Evolutionary conservation across 2,329 filamentous ascomycete genomes (phyloP).

Genomic region (Metarhizium rileyi): DNA sequence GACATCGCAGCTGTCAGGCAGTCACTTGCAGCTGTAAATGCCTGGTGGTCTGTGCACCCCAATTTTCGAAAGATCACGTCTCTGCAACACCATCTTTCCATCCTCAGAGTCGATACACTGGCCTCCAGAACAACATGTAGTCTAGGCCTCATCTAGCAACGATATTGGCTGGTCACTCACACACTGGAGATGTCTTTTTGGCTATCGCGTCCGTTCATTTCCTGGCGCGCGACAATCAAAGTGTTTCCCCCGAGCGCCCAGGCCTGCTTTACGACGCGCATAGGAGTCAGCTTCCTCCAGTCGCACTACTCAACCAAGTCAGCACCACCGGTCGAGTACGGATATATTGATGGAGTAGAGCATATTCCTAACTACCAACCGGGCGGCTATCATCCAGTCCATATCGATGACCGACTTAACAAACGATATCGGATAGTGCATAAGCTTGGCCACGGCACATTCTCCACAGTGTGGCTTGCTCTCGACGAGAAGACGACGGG

Average conservation of each 20-base stretch:
- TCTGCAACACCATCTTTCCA: neutral
- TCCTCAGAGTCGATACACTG: neutral
- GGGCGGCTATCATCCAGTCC: conserved; percentile 29
- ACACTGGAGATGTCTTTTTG: neutral
- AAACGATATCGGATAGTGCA: conserved; percentile 13
- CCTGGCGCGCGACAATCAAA: neutral
- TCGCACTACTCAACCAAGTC: conserved; percentile 3
- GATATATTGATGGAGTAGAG: conserved; percentile 16
- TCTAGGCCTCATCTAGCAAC: neutral
- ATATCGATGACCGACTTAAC: conserved; percentile 27
- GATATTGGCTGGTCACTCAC: neutral
- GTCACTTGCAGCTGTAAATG: too few species aligned
- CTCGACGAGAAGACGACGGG: conserved; percentile 14
- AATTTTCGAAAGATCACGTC: too few species aligned
- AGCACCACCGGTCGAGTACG: conserved; percentile 7
- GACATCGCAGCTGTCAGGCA: too few species aligned
- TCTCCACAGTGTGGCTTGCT: conserved; percentile 17
- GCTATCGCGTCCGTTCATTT: neutral
- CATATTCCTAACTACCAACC: conserved; percentile 7
- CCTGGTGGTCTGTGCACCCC: too few species aligned
- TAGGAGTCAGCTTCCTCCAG: neutral
- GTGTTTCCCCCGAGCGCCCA: neutral
- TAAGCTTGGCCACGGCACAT: conserved; percentile 14
- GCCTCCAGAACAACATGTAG: neutral
- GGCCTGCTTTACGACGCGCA: neutral